phyloP scores from a whole-genome alignment of 2,329 filamentous ascomycete species.

The Tolypocladium inflatum region DNA sequence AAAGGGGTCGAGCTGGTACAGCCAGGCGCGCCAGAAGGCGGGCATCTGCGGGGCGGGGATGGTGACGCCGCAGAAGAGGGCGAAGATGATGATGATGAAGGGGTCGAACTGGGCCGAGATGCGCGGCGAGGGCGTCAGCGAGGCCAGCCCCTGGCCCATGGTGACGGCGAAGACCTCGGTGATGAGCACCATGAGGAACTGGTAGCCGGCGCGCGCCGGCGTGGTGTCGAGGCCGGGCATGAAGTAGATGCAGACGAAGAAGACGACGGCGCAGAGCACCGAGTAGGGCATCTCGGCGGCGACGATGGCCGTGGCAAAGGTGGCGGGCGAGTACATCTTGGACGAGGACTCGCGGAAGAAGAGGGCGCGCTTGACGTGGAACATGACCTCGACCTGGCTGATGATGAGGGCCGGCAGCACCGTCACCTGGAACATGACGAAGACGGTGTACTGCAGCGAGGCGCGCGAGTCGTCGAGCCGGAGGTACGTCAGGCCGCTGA shows the following conservation, averaged over 20 bases:
- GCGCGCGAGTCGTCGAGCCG: conserved; percentile 66
- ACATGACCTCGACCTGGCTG: conserved; percentile 72
- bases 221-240: conserved; percentile 63
- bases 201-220: conserved; percentile 64
- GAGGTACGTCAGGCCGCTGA: conserved; percentile 73
- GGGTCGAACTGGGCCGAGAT: conserved; percentile 75
- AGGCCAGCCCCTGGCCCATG: conserved; percentile 65
- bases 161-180: conserved; percentile 81
- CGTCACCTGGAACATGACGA: conserved; percentile 84
- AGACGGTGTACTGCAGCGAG: conserved; percentile 76
- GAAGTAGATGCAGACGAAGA: conserved; percentile 80
- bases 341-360: conserved; percentile 80
- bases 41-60: conserved; percentile 73
- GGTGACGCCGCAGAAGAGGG: conserved; percentile 80
- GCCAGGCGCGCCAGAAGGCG: conserved; percentile 67
- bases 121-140: conserved; percentile 69
- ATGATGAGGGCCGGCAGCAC: conserved; percentile 78
- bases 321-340: conserved; percentile 77
- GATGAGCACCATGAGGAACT: conserved; percentile 76
- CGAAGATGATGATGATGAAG: conserved; percentile 72
- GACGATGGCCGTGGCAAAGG: conserved; percentile 71
- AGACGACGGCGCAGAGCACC: conserved; percentile 66
- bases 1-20: conserved; percentile 77
- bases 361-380: conserved; percentile 67
- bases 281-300: conserved; percentile 78